Evolutionary conservation across 2,329 filamentous ascomycete species (phyloP).

Genomic region (Xylariaceae sp.): DNA sequence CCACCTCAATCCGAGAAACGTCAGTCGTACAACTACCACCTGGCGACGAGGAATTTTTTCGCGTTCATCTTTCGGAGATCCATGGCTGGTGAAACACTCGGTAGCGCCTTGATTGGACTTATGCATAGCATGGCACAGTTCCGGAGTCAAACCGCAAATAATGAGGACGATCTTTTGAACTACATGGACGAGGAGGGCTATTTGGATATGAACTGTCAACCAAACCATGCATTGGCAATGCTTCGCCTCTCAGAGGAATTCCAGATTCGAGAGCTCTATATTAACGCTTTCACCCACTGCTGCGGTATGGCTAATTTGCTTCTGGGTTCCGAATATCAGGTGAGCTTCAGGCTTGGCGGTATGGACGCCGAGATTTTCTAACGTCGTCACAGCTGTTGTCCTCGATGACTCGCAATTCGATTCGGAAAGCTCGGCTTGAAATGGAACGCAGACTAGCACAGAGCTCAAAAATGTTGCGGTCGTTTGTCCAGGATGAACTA

Average conservation of each 20-base stretch:
- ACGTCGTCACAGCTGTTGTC: conserved; percentile 42
- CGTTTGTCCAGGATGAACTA: conserved; percentile 68
- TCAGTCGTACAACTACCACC: conserved; percentile 58
- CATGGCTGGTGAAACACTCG: conserved; percentile 64
- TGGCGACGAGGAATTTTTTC: conserved; percentile 71
- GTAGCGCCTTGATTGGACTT: conserved; percentile 60
- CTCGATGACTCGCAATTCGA: conserved; percentile 57
- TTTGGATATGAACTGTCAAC: conserved; percentile 59
- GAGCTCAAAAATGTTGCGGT: conserved; percentile 56
- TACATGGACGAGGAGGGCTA: conserved; percentile 71
- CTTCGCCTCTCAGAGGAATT: conserved; percentile 66
- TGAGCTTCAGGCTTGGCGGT: conserved; percentile 33
- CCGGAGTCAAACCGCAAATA: conserved; percentile 50
- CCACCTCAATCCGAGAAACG: conserved; percentile 50
- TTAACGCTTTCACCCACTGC: conserved; percentile 72
- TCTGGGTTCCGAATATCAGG: conserved; percentile 56
- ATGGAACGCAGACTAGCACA: conserved; percentile 60
- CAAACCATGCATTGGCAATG: conserved; percentile 64
- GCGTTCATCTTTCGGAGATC: conserved; percentile 65
- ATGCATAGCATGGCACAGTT: conserved; percentile 62
- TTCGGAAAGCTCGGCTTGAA: conserved; percentile 59
- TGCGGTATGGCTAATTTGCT: conserved; percentile 70
- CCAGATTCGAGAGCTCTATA: conserved; percentile 61
- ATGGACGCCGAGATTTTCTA: background rate
- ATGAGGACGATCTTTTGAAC: conserved; percentile 56